Evolutionary conservation across 208 protist genomes (phyloP), one percentile per base, ranked within the genome.

Genomic region (Acanthamoeba divionensis): DNA sequence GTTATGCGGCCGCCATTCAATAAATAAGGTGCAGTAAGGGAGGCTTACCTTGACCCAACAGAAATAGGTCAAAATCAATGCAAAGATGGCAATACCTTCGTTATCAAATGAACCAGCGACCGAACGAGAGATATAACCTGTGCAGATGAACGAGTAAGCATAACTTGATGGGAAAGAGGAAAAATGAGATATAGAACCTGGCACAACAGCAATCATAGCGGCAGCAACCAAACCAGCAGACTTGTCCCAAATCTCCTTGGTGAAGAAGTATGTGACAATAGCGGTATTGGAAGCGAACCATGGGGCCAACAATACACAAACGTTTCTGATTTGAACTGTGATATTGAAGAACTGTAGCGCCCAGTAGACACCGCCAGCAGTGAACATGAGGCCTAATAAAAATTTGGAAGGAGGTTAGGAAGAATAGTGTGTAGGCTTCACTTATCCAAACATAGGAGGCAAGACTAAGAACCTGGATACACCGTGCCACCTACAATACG

Each of bases 41-140:
- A n/a, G n/a, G n/a, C n/a, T n/a, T n/a, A n/a, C n/a, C 75, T 85
- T 85, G 52, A 85, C 52, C 75, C 75, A 85, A 36, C 45, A 85
- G 52, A 60, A 85, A 54, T 85, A 99, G 26, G 96, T 98, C 36
- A 97, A 91, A 6, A 99, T 91, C 79, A 99, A 93, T 7, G 98
- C 98, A 65, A 98, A 98, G 79, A 99, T 97, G 24, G 98, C 98
- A 91, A 99, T 96, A 73, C 95, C 97, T 94, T 99, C 98, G 92
- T 99, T 99, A 96, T 99, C 98, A 92, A 97, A 99, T 57, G 97
- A 98, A 10, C 98, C 98, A 36, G 98, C 98, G 50, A 99, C 98
- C 26, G 98, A 99, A 77, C 98, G 96, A 80, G 98, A 98, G 67
- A 99, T 97, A 93, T 99, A 98, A n/a, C 96, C 90, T 91, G 66